Percentiles rank a stretch among this genome's conserved stretches.
Conservation (phyloP, 2,329 filamentous ascomycete species). For the Trichoderma sp. region DNA sequence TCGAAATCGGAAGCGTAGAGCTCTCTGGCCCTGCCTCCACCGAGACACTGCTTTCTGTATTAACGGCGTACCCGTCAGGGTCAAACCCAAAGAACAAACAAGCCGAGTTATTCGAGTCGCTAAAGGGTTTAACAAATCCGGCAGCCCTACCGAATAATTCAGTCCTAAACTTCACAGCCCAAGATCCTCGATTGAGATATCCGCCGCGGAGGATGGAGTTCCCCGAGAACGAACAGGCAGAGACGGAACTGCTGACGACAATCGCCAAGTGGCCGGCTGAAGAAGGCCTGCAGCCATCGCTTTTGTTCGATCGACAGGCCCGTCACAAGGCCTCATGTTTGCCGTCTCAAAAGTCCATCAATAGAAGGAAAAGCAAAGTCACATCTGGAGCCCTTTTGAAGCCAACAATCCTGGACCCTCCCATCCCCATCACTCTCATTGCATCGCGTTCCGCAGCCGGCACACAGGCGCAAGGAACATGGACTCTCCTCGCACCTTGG, state of each 20-base stretch:
- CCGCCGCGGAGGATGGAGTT: constrained; percentile 60
- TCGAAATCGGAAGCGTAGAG: constrained; percentile 61
- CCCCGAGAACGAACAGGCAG: constrained; percentile 37
- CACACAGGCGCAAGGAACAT: constrained; percentile 61
- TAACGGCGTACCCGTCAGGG: constrained; percentile 51
- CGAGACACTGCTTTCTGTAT: constrained; percentile 68
- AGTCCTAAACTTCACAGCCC: constrained; percentile 67
- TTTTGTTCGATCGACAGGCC: constrained; percentile 65
- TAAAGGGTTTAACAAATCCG: constrained; percentile 62
- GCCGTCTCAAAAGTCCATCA: constrained; percentile 76
- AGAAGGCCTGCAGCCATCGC: constrained; percentile 41
- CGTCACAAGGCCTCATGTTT: constrained; percentile 64
- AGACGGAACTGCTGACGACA: constrained; percentile 50
- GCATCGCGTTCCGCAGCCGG: constrained; percentile 50
- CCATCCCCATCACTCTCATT: constrained; percentile 73
- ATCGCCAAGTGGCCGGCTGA: constrained; percentile 69
- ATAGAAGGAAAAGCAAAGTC: constrained; percentile 66
- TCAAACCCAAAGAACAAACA: constrained; percentile 37
- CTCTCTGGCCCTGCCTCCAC: constrained; percentile 68
- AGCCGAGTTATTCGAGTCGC: constrained; percentile 47
- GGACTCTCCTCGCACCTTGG: constrained; percentile 87
- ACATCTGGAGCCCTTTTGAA: constrained; percentile 61
- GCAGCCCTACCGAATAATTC: constrained; percentile 66
- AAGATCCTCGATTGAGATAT: constrained; percentile 77
- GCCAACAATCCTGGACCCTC: constrained; percentile 59